phyloP scores from a whole-genome alignment of 2,329 filamentous ascomycete species.

The Boeremia exigua region DNA sequence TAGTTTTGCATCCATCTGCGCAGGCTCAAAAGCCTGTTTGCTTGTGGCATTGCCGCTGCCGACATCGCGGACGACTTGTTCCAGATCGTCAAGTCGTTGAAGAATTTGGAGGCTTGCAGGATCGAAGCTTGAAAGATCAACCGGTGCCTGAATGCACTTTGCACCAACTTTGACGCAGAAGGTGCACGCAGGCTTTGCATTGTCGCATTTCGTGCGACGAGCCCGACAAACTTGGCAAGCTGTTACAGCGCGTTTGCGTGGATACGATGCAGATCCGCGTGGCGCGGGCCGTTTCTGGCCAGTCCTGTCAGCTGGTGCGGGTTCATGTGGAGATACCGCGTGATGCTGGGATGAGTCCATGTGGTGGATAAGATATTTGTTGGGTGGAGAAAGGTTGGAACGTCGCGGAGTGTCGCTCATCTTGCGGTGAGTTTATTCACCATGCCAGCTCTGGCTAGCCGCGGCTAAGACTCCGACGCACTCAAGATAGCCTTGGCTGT shows the following conservation, averaged over 20 bases:
- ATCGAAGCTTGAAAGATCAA: constrained; percentile 21
- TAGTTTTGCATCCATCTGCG: not conserved
- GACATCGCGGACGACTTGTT: constrained; percentile 1
- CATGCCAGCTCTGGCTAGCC: not conserved
- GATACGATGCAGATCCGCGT: constrained; percentile 19
- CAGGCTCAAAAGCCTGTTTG: not conserved
- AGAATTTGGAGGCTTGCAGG: constrained; percentile 21
- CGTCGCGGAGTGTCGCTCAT: constrained; percentile 1
- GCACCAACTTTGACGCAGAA: constrained; percentile 18
- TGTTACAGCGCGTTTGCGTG: constrained; percentile 20
- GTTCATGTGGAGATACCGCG: not conserved
- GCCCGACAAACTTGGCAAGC: constrained; percentile 22
- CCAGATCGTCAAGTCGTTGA: constrained; percentile 14
- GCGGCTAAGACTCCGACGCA: not conserved
- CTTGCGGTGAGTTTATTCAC: not conserved
- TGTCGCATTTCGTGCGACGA: constrained; percentile 23
- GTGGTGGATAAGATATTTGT: not conserved
- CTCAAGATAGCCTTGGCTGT: too few species aligned
- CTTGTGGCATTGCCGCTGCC: not conserved
- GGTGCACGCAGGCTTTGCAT: constrained; percentile 15
- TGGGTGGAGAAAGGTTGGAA: not conserved
- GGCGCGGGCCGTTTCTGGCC: constrained; percentile 20
- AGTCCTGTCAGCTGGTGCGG: not conserved
- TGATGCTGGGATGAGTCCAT: not conserved
- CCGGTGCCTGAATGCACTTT: constrained; percentile 13